Conservation (phyloP, 2,329 filamentous ascomycete species). For the Keithomyces neogunnii region DNA sequence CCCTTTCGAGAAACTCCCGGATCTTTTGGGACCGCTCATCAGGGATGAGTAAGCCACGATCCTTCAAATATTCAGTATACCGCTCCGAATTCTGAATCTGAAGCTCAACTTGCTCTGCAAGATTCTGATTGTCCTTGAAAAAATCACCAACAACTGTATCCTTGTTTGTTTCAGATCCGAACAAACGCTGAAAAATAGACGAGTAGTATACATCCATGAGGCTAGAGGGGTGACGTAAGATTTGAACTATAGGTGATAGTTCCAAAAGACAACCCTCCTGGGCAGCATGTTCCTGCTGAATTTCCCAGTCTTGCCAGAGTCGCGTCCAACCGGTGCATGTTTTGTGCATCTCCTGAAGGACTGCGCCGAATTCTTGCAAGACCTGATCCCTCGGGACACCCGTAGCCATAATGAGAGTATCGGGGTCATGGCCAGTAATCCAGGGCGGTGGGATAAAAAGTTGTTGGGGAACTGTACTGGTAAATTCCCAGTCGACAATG, state of each 20-base stretch:
- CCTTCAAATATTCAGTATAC: slow-evolving; percentile 9
- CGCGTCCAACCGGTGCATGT: background rate
- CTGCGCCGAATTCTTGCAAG: background rate
- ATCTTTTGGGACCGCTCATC: background rate
- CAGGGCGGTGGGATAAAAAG: slow-evolving; percentile 12
- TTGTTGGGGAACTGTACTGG: slow-evolving; percentile 9
- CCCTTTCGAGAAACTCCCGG: background rate
- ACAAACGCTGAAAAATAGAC: background rate
- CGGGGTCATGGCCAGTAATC: slow-evolving; percentile 8
- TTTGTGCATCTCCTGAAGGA: background rate
- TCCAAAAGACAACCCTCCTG: background rate
- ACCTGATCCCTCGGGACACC: background rate
- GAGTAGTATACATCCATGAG: background rate
- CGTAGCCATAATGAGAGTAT: background rate
- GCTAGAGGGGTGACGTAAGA: background rate
- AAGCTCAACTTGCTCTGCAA: slow-evolving; percentile 2
- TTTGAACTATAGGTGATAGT: background rate
- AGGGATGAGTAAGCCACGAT: slow-evolving; percentile 1
- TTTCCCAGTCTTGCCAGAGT: background rate
- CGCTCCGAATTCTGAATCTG: slow-evolving; percentile 4
- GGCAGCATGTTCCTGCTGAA: background rate
- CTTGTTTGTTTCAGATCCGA: background rate
- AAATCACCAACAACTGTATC: background rate
- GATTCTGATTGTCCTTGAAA: background rate
- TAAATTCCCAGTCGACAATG: slow-evolving; percentile 19